Conservation (phyloP, 1,284 basidiomycete genomes). For the Trichosporon sp. region DNA sequence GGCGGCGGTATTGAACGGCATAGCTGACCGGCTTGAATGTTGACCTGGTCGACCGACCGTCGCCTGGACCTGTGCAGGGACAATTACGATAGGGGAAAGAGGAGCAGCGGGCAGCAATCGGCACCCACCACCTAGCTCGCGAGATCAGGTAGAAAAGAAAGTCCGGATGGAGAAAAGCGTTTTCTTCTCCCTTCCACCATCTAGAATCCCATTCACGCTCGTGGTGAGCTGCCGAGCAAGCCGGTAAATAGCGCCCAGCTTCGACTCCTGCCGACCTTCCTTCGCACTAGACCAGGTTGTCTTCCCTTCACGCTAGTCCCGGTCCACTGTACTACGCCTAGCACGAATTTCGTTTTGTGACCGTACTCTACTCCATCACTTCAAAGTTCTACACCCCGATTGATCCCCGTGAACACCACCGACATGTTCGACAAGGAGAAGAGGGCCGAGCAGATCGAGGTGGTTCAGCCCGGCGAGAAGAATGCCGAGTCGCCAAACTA, state of each 20-base stretch:
- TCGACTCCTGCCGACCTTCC: too few species aligned
- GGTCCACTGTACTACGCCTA: neutral
- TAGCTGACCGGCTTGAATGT: neutral
- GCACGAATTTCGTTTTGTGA: neutral
- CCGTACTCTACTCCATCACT: neutral
- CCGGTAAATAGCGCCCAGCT: neutral
- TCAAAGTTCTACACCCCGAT: neutral
- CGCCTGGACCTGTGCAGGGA: neutral
- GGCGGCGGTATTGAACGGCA: neutral
- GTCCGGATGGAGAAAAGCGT: neutral
- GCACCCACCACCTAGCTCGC: neutral
- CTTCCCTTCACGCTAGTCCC: neutral
- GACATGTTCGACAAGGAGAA: neutral
- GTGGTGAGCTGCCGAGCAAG: neutral
- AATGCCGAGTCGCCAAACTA: neutral
- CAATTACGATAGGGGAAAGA: too few species aligned
- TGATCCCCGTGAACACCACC: neutral
- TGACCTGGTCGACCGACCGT: neutral
- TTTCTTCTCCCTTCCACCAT: neutral
- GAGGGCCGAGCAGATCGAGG: neutral
- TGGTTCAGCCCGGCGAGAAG: neutral
- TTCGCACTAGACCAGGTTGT: too few species aligned
- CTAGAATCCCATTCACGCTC: neutral
- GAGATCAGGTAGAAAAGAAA: neutral
- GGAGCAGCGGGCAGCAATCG: neutral